Conservation (phyloP, 345 rosid species). For the Lenwebbia sp. region DNA sequence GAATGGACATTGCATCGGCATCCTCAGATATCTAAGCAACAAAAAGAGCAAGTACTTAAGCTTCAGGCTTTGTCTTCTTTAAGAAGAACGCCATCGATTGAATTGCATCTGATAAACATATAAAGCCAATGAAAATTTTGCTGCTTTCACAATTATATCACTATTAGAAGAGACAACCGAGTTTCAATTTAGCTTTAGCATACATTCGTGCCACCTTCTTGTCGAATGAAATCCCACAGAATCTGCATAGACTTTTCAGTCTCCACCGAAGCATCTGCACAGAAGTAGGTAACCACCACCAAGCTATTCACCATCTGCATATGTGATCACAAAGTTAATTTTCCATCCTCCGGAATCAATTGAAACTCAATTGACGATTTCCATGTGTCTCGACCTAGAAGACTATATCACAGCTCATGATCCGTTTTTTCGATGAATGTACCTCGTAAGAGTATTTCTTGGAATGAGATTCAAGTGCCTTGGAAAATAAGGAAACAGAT, state of each 20-base stretch:
- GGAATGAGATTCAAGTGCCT: neutral
- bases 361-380: neutral
- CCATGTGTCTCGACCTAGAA: neutral
- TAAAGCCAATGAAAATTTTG: neutral
- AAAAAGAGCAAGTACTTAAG: neutral
- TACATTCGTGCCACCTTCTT: neutral
- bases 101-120: neutral
- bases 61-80: neutral
- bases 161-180: neutral
- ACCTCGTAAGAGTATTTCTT: neutral
- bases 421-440: neutral
- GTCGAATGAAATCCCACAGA: constrained; percentile 3
- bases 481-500: neutral
- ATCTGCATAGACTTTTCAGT: constrained; percentile 7
- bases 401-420: neutral
- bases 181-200: neutral
- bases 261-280: neutral
- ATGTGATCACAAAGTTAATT: neutral
- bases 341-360: neutral
- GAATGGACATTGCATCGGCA: neutral
- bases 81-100: neutral
- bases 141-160: neutral
- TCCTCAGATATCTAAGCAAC: neutral
- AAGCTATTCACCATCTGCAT: neutral
- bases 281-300: constrained; percentile 2